Evolutionary conservation across 768 basidiomycete species (phyloP).

Genomic region (Thelephora aurantiotincta): DNA sequence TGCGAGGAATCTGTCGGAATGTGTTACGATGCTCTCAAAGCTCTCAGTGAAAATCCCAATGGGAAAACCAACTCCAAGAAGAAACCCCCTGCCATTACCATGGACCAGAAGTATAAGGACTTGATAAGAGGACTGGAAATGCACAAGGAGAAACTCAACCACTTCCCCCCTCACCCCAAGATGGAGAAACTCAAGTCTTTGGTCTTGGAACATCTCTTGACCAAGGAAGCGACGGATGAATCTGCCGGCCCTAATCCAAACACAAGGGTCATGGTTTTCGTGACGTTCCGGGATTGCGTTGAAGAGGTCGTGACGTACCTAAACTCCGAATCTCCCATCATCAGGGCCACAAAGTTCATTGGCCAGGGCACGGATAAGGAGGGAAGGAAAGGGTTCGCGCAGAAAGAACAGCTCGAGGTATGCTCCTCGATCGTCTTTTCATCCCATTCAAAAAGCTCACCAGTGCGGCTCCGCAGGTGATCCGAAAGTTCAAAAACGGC

Average conservation of each 20-base stretch:
- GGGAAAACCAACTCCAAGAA: conserved; percentile 27
- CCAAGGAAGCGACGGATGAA: conserved; percentile 21
- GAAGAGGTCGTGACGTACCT: conserved; percentile 81
- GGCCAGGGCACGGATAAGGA: conserved; percentile 80
- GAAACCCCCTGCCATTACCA: conserved; percentile 25
- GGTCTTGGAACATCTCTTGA: conserved; percentile 67
- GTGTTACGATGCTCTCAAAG: conserved; percentile 55
- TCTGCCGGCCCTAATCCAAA: conserved; percentile 12
- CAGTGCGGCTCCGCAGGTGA: conserved; percentile 37
- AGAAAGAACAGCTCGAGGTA: conserved; percentile 87
- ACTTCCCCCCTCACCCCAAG: conserved; percentile 74
- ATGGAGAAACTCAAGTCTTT: conserved; percentile 72
- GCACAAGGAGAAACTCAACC: conserved; percentile 31
- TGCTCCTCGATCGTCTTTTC: neutral
- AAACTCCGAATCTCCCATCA: conserved; percentile 59
- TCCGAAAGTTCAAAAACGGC: conserved; percentile 76
- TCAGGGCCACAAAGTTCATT: conserved; percentile 77
- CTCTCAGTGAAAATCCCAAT: conserved; percentile 27
- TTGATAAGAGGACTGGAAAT: conserved; percentile 54
- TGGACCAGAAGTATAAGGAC: conserved; percentile 46
- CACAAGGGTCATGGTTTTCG: conserved; percentile 89
- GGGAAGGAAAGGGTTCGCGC: conserved; percentile 78
- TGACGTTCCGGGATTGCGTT: conserved; percentile 79
- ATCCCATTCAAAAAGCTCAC: neutral
- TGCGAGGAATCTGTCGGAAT: conserved; percentile 71